phyloP scores from a whole-genome alignment of 352 stramenopile species.

The Pythium aphanidermatum region DNA sequence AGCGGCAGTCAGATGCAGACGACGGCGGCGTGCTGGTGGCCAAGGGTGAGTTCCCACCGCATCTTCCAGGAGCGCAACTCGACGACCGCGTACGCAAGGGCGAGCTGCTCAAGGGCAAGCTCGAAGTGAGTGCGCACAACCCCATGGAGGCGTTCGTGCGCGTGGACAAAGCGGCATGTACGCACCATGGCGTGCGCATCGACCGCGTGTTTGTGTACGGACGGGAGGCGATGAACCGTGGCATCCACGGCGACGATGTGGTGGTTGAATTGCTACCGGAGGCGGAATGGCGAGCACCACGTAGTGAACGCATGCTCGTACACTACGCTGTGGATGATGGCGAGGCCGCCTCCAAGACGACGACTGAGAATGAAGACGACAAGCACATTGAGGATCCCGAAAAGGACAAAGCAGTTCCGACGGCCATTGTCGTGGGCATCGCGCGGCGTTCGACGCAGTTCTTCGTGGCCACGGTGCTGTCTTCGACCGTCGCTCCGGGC shows the following conservation, averaged over 20 bases:
- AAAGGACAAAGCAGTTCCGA: conserved; percentile 35
- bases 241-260: conserved; percentile 96
- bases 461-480: conserved; percentile 69
- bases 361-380: conserved; percentile 7
- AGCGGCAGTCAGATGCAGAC: conserved; percentile 21
- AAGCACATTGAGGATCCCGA: conserved; percentile 3
- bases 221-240: conserved; percentile 92
- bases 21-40: conserved; percentile 17
- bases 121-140: conserved; percentile 70
- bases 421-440: conserved; percentile 80
- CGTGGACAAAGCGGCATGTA: conserved; percentile 27
- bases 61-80: conserved; percentile 33
- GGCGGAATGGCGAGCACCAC: conserved; percentile 61
- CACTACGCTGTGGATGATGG: conserved; percentile 65
- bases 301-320: conserved; percentile 58
- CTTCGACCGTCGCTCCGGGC: conserved; percentile 42
- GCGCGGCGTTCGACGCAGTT: conserved; percentile 61
- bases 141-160: conserved; percentile 73
- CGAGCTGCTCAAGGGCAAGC: conserved; percentile 35
- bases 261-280: conserved; percentile 89
- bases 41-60: conserved; percentile 49
- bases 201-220: conserved; percentile 59
- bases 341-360: conserved; percentile 19
- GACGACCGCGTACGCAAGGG: conserved; percentile 25
- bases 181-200: background rate